These are phyloP conservation scores for Vitis hybrid DNA, from an alignment of 177 flowering plant genomes.

Conservation along the genomic window DNA sequence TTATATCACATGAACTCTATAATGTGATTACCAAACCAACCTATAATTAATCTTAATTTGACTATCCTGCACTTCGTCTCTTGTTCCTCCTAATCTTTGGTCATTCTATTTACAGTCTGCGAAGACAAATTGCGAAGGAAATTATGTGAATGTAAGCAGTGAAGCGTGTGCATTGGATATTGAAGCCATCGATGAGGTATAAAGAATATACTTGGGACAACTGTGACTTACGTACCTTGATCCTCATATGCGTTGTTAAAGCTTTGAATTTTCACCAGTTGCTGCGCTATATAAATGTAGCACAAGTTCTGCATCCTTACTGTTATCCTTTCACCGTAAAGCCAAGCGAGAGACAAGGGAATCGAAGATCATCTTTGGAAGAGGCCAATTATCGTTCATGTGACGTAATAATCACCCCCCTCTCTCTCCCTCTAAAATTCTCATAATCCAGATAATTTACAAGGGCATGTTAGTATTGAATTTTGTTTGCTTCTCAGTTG, in stretches of 20 bases:
- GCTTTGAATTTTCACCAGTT: slow-evolving; percentile 1
- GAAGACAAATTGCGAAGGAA: slow-evolving; percentile 25
- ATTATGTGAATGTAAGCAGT: slow-evolving; percentile 16
- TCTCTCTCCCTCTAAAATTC: too few relatives aligned
- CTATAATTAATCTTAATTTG: not conserved
- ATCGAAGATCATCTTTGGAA: slow-evolving; percentile 1
- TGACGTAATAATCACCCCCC: too few relatives aligned
- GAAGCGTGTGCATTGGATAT: slow-evolving; percentile 17
- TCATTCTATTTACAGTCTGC: slow-evolving; percentile 11
- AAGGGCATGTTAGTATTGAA: too few relatives aligned
- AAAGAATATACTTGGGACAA: not conserved
- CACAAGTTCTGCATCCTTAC: slow-evolving; percentile 8
- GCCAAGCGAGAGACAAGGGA: not conserved
- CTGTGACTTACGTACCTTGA: too few relatives aligned
- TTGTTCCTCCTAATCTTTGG: too few relatives aligned
- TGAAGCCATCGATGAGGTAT: slow-evolving; percentile 8
- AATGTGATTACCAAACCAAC: slow-evolving; percentile 14
- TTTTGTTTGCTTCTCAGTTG: too few relatives aligned
- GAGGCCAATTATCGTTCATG: not conserved
- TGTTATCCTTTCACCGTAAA: slow-evolving; percentile 7
- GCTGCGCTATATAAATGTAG: slow-evolving; percentile 12
- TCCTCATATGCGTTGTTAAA: too few relatives aligned
- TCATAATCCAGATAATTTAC: too few relatives aligned
- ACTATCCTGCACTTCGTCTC: too few relatives aligned
- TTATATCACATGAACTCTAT: slow-evolving; percentile 38